Percentiles rank a stretch among this genome's conserved stretches.
Evolutionary conservation across 371 early-diverging fungal genomes (phyloP).

Genomic region (Mucor irregularis): DNA sequence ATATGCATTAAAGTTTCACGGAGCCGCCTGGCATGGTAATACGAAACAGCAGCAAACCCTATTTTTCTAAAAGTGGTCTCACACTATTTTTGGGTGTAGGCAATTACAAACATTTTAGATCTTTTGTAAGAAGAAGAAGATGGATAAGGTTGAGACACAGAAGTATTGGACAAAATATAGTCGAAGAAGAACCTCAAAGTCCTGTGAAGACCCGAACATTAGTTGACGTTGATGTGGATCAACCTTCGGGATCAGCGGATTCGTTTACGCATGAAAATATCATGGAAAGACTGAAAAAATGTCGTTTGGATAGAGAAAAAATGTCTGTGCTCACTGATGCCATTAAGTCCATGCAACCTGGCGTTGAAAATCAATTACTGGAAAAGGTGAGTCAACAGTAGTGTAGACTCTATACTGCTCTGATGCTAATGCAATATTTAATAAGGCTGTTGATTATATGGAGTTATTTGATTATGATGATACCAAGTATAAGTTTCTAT

Average conservation of each 20-base stretch:
- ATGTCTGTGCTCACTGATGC: slow-evolving; percentile 18
- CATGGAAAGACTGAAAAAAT: slow-evolving; percentile 10
- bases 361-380: slow-evolving; percentile 11
- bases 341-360: slow-evolving; percentile 10
- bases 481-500: slow-evolving; percentile 28
- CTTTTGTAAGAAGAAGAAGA: slow-evolving; percentile 64
- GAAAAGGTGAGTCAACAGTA: slow-evolving; percentile 1
- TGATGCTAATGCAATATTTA: not conserved
- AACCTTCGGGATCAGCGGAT: not conserved
- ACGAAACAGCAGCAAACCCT: no score
- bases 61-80: not conserved
- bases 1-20: slow-evolving; percentile 51
- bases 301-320: slow-evolving; percentile 44
- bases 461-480: slow-evolving; percentile 31
- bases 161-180: no score
- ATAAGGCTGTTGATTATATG: slow-evolving; percentile 20
- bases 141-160: slow-evolving; percentile 61
- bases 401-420: not conserved
- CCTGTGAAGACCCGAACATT: not conserved
- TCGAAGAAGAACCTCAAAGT: no score
- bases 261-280: slow-evolving; percentile 1
- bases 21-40: slow-evolving; percentile 51
- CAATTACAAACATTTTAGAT: slow-evolving; percentile 56
- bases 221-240: not conserved
- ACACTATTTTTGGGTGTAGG: slow-evolving; percentile 17